These are phyloP conservation scores for Firmiana major DNA, from an alignment of 345 rosid species.

Conservation along the genomic window DNA sequence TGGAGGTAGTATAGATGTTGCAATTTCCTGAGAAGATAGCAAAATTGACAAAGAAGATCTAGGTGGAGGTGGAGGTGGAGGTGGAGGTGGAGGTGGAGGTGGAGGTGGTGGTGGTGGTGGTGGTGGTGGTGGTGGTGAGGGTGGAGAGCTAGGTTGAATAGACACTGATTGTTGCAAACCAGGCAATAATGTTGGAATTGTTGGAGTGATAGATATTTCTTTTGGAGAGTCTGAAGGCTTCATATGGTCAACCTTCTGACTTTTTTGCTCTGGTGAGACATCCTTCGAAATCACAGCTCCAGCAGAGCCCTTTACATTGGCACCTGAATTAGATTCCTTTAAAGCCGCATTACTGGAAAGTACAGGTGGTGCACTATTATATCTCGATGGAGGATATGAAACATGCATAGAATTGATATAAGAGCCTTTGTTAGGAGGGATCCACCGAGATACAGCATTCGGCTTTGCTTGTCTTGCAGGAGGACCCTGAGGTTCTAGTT, in stretches of 20 bases:
- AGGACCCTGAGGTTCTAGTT: conserved; percentile 50
- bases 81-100: conserved; percentile 17
- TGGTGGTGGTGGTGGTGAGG: conserved; percentile 28
- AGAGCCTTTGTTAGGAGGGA: conserved; percentile 82
- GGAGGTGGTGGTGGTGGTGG: conserved; percentile 17
- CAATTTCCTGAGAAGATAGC: conserved; percentile 17
- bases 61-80: conserved; percentile 32
- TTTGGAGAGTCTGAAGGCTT: conserved; percentile 30
- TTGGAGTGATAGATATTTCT: conserved; percentile 39
- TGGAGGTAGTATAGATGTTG: conserved; percentile 30
- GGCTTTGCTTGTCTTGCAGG: conserved; percentile 73
- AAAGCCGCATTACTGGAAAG: conserved; percentile 43
- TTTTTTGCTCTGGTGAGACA: conserved; percentile 14
- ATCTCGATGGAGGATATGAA: conserved; percentile 70
- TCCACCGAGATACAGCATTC: conserved; percentile 70
- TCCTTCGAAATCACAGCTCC: conserved; percentile 39
- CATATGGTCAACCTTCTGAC: conserved; percentile 23
- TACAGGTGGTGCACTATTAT: conserved; percentile 75
- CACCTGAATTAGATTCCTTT: conserved; percentile 45
- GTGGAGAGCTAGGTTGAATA: conserved; percentile 29
- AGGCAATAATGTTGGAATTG: conserved; percentile 27
- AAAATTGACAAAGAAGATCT: conserved; percentile 25
- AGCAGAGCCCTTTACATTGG: conserved; percentile 32
- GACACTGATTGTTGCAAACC: conserved; percentile 26
- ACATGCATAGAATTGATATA: conserved; percentile 75